These are phyloP conservation scores for Ustilago tritici DNA, from an alignment of 1,284 basidiomycete genomes.

Conservation along the genomic window DNA sequence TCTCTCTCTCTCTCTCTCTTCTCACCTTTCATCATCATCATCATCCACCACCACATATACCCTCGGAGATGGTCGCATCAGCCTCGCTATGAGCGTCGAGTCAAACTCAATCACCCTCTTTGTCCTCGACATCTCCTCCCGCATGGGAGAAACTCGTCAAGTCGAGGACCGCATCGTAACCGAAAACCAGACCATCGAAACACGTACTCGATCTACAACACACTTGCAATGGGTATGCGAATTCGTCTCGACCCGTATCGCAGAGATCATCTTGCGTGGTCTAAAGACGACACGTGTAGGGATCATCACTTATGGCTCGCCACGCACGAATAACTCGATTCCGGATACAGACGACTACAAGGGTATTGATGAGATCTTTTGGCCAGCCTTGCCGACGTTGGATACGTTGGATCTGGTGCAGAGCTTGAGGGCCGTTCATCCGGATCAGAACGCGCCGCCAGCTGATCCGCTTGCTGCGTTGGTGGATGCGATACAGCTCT, in stretches of 20 bases:
- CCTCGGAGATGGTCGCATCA: constrained; percentile 1
- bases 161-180: constrained; percentile 51
- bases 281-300: constrained; percentile 92
- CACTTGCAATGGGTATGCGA: constrained; percentile 85
- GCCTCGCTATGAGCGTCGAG: constrained; percentile 40
- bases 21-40: constrained; percentile 14
- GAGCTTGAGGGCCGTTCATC: constrained; percentile 66
- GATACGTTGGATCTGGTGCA: constrained; percentile 81
- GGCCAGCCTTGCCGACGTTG: constrained; percentile 81
- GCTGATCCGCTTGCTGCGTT: constrained; percentile 80
- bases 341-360: constrained; percentile 78
- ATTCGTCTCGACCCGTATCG: constrained; percentile 86
- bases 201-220: constrained; percentile 72
- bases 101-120: constrained; percentile 71
- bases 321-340: constrained; percentile 75
- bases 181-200: constrained; percentile 65
- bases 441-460: constrained; percentile 21
- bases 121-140: constrained; percentile 84
- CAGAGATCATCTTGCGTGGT: constrained; percentile 89
- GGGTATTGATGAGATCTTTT: constrained; percentile 81
- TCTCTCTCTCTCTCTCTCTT: neutral
- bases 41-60: neutral
- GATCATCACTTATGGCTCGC: constrained; percentile 80
- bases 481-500: constrained; percentile 83
- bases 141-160: constrained; percentile 77